phyloP scores from a whole-genome alignment of 352 stramenopile species.

The Aphanomyces astaci region DNA sequence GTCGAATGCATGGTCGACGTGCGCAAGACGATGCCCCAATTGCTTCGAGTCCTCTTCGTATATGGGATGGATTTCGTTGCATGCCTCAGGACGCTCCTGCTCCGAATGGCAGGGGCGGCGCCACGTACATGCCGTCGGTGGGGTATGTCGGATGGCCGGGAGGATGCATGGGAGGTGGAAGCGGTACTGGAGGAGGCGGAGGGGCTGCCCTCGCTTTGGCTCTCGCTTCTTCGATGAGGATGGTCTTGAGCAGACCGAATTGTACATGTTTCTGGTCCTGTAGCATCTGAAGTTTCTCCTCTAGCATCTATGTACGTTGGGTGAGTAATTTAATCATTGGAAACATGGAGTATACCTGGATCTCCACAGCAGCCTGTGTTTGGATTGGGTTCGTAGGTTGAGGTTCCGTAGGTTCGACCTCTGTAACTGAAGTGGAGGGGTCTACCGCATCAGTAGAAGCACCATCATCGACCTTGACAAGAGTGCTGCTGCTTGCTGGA shows the following conservation, averaged over 20 bases:
- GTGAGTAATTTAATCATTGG: no score
- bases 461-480: no score
- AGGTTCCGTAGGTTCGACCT: no score
- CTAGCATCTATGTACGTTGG: conserved; percentile 3
- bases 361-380: not conserved
- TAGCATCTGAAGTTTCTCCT: conserved; percentile 6
- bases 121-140: not conserved
- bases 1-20: no score
- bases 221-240: conserved; percentile 21
- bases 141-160: not conserved
- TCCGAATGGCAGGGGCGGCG: not conserved
- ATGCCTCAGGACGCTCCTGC: not conserved
- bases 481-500: no score
- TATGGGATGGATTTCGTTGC: not conserved
- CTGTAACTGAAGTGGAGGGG: no score
- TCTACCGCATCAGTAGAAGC: no score
- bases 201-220: not conserved
- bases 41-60: no score
- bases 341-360: not conserved
- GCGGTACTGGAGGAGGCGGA: not conserved
- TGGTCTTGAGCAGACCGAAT: conserved; percentile 18
- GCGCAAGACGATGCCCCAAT: no score
- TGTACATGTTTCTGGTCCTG: conserved; percentile 17
- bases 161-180: not conserved
- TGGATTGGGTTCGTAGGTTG: not conserved